These are phyloP conservation scores for Tulasnella sp. DNA, from an alignment of 768 basidiomycete genomes.

Conservation along the genomic window DNA sequence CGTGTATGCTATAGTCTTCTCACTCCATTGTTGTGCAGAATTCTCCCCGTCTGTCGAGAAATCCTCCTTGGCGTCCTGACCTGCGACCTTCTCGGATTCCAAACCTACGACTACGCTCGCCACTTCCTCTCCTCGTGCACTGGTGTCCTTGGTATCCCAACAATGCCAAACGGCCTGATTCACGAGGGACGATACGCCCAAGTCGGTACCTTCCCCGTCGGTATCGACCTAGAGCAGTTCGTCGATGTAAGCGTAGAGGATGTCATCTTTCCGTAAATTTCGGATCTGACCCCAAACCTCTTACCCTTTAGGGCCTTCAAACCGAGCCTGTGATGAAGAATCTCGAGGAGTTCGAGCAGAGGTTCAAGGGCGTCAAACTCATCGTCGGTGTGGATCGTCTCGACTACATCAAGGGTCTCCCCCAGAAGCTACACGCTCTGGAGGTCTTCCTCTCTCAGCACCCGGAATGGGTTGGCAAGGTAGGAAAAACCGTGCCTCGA, in stretches of 20 bases:
- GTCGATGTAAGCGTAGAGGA: constrained; percentile 43
- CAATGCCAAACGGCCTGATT: constrained; percentile 97
- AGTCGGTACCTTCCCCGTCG: constrained; percentile 98
- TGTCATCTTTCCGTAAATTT: background rate
- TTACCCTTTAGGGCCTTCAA: constrained; percentile 51
- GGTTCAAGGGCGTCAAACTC: constrained; percentile 90
- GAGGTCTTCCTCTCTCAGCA: constrained; percentile 96
- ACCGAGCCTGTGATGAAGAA: constrained; percentile 72
- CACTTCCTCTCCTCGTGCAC: constrained; percentile 99
- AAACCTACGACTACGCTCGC: constrained; percentile 98
- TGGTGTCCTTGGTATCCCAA: constrained; percentile 85
- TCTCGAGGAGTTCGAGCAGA: constrained; percentile 68
- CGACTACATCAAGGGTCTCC: constrained; percentile 99
- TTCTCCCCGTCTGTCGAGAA: constrained; percentile 92
- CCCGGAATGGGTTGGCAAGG: constrained; percentile 99
- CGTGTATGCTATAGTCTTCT: background rate
- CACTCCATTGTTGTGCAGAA: constrained; percentile 36
- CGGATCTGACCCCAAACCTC: background rate
- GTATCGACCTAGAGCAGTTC: constrained; percentile 91
- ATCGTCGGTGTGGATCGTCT: constrained; percentile 97
- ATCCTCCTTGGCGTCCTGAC: constrained; percentile 93
- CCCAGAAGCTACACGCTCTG: constrained; percentile 92
- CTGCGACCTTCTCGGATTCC: constrained; percentile 97
- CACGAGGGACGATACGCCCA: constrained; percentile 92
- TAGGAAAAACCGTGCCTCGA: constrained; percentile 22